Base-by-base conservation (phyloP, 805 yeast genomes). In the Soucietia sequanensis region DNA sequence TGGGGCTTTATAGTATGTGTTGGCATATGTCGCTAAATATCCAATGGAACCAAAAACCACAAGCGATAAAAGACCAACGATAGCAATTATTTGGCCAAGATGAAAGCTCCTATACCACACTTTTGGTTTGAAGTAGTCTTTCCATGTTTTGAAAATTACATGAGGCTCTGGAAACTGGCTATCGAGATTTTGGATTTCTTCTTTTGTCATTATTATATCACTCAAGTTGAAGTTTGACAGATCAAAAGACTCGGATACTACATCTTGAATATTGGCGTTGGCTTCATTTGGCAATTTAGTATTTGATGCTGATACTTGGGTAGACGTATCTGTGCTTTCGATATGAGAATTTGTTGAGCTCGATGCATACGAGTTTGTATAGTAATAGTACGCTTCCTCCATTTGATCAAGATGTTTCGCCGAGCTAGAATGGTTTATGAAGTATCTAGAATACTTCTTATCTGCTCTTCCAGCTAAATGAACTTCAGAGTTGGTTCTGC, bases 301-400 rank as follows among this genome's bases (percentile, higher is more conserved):
- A n/a, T n/a, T n/a, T n/a, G n/a, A n/a, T n/a, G n/a, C n/a, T n/a
- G n/a, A n/a, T n/a, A n/a, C n/a, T n/a, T n/a, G n/a, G n/a, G n/a
- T n/a, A n/a, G n/a, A n/a, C n/a, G n/a, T n/a, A n/a, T n/a, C n/a
- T n/a, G n/a, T n/a, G n/a, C n/a, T n/a, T n/a, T n/a, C n/a, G n/a
- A n/a, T n/a, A n/a, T n/a, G n/a, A n/a, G n/a, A n/a, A n/a, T n/a
- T n/a, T n/a, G n/a, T n/a, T n/a, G n/a, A n/a, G n/a, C 13, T 24
- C 7, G 27, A 12, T 9, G 4, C n/a, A 9, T 3, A 24, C 10
- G 27, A 24, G 4, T 6, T 28, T 10, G 19, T n/a, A 29, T 39
- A 44, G 23, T 47, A 47, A 27, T 47, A 47, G 20, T 34, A 34
- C 2, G 49, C 44, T 5, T 38, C 40, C 15, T 40, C 45, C 29